A percentile compares a stretch with the other conserved stretches of the same genome.
Conservation (phyloP, 306 rosid genomes). For the Argentina anserina region DNA sequence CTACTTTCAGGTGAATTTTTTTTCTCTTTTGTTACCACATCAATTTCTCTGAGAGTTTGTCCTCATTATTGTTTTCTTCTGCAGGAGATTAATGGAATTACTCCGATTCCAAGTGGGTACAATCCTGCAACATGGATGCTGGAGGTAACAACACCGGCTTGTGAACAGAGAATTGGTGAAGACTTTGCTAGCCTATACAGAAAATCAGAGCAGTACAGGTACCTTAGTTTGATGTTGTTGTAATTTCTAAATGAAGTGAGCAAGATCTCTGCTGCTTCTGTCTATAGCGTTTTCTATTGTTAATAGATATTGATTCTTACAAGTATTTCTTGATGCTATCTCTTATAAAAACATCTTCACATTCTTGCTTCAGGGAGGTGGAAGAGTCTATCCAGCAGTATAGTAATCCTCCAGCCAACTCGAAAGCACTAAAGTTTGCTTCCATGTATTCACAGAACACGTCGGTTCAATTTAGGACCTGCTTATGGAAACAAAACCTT, state of each 20-base stretch:
- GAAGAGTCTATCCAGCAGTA: slow-evolving; percentile 57
- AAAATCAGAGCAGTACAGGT: slow-evolving; percentile 66
- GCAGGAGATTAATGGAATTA: slow-evolving; percentile 51
- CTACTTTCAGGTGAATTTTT: slow-evolving; percentile 77
- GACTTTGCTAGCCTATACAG: slow-evolving; percentile 62
- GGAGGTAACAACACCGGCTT: slow-evolving; percentile 71
- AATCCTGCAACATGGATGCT: slow-evolving; percentile 98
- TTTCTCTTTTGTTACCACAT: not conserved
- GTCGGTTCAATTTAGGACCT: slow-evolving; percentile 42
- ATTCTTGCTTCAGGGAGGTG: slow-evolving; percentile 49
- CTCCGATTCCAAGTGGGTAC: slow-evolving; percentile 60
- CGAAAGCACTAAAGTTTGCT: slow-evolving; percentile 54
- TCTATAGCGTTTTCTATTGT: not conserved
- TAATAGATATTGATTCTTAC: not conserved
- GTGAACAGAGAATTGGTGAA: slow-evolving; percentile 53
- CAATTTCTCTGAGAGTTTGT: not conserved
- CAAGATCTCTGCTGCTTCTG: not conserved
- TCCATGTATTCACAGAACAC: slow-evolving; percentile 46
- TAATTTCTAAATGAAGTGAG: slow-evolving; percentile 3
- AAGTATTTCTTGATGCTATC: not conserved
- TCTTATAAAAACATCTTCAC: slow-evolving; percentile 6
- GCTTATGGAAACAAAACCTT: slow-evolving; percentile 85
- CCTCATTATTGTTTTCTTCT: slow-evolving; percentile 17
- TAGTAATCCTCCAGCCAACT: slow-evolving; percentile 53
- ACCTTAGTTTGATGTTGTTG: slow-evolving; percentile 2